Conservation (phyloP, 441 rosid genomes). For the Flueggea neowawraea region DNA sequence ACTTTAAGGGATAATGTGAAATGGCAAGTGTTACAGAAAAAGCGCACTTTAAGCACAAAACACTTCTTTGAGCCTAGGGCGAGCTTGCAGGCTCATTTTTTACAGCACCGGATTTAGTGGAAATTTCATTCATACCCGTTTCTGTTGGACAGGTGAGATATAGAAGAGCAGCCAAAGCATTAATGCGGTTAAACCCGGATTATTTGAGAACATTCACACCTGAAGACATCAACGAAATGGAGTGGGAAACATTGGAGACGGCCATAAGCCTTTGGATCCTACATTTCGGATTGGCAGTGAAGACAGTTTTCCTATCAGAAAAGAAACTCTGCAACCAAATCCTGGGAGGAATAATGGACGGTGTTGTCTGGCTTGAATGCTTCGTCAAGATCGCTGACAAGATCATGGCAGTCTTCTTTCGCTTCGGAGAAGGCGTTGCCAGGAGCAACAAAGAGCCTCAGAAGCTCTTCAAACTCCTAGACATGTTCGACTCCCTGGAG, state of each 20-base stretch:
- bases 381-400: constrained; percentile 64
- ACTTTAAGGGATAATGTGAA: too few species aligned
- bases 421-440: constrained; percentile 70
- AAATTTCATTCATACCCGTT: too few species aligned
- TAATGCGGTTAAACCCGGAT: constrained; percentile 55
- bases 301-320: constrained; percentile 43
- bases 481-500: constrained; percentile 56
- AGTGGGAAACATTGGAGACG: constrained; percentile 59
- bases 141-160: constrained; percentile 45
- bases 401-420: constrained; percentile 69
- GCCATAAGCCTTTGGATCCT: constrained; percentile 51
- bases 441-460: constrained; percentile 63
- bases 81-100: too few species aligned
- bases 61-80: too few species aligned
- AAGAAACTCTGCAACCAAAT: constrained; percentile 49
- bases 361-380: constrained; percentile 55
- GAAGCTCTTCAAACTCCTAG: constrained; percentile 67
- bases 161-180: constrained; percentile 58
- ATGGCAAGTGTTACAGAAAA: too few species aligned
- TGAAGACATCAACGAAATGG: constrained; percentile 58
- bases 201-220: constrained; percentile 47
- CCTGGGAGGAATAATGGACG: constrained; percentile 42
- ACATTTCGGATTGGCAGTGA: constrained; percentile 51
- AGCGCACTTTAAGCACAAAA: too few species aligned
- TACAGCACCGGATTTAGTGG: too few species aligned